A percentile compares a stretch with the other conserved stretches of the same genome.
phyloP scores from a whole-genome alignment of 2,329 filamentous ascomycete genomes.

The Nothomitra cinnamomea region DNA sequence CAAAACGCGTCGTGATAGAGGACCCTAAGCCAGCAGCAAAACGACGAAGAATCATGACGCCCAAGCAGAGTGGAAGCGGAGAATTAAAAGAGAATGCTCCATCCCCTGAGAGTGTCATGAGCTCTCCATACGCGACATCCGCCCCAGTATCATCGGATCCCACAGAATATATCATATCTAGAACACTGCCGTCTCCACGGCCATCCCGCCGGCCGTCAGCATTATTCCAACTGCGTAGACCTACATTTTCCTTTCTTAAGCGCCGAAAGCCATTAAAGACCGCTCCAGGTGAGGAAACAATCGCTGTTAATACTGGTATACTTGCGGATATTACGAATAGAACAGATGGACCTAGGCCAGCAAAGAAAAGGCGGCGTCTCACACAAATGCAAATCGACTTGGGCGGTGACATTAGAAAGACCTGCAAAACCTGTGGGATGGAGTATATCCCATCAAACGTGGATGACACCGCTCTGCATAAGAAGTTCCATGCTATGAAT shows the following conservation, averaged over 20 bases:
- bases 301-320: neutral
- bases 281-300: neutral
- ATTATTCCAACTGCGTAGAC: neutral
- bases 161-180: neutral
- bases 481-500: slow-evolving; percentile 46
- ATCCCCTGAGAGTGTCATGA: neutral
- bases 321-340: slow-evolving; percentile 3
- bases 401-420: slow-evolving; percentile 35
- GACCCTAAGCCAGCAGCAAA: neutral
- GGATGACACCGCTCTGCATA: slow-evolving; percentile 44
- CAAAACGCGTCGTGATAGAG: neutral
- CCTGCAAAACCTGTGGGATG: slow-evolving; percentile 46
- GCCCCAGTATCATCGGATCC: neutral
- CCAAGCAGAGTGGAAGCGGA: neutral
- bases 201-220: neutral
- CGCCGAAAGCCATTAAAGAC: neutral
- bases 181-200: neutral
- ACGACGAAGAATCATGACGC: neutral
- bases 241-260: neutral
- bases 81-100: neutral
- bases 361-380: slow-evolving; percentile 21
- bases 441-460: slow-evolving; percentile 44
- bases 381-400: slow-evolving; percentile 46
- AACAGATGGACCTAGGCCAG: neutral
- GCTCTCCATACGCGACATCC: neutral